Conservation (phyloP, 225 moss, liverwort and hornwort genomes). For the Bryum argenteum region DNA sequence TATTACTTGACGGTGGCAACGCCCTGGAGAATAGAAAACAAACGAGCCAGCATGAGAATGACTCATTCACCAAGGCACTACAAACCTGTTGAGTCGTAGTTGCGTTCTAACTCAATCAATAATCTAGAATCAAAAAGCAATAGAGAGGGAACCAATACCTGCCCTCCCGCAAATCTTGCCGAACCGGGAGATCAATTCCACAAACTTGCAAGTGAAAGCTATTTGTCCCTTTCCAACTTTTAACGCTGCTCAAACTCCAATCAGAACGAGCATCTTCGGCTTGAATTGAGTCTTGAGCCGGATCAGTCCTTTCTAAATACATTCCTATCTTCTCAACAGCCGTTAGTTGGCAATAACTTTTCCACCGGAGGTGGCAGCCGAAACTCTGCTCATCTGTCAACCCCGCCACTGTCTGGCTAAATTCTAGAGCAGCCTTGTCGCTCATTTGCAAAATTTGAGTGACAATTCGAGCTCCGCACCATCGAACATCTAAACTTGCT, state of each 20-base stretch:
- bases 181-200: slow-evolving; percentile 86
- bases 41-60: slow-evolving; percentile 17
- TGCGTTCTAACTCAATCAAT: background rate
- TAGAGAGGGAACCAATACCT: slow-evolving; percentile 44
- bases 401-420: slow-evolving; percentile 56
- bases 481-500: slow-evolving; percentile 73
- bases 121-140: background rate
- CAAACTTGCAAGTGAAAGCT: slow-evolving; percentile 76
- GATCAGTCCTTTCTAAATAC: slow-evolving; percentile 56
- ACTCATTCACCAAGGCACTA: background rate
- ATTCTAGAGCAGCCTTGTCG: slow-evolving; percentile 64
- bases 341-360: slow-evolving; percentile 63
- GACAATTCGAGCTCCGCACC: slow-evolving; percentile 83
- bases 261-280: slow-evolving; percentile 32
- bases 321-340: slow-evolving; percentile 86
- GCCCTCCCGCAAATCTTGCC: slow-evolving; percentile 52
- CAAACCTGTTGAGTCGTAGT: background rate
- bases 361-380: slow-evolving; percentile 78
- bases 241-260: slow-evolving; percentile 53
- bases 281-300: slow-evolving; percentile 11
- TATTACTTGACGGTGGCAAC: slow-evolving; percentile 38
- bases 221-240: slow-evolving; percentile 53
- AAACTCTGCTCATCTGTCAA: slow-evolving; percentile 67
- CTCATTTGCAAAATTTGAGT: slow-evolving; percentile 81
- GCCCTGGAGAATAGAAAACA: slow-evolving; percentile 30